phyloP scores from a whole-genome alignment of 2,329 filamentous ascomycete genomes.

The Phialocephala sp. region DNA sequence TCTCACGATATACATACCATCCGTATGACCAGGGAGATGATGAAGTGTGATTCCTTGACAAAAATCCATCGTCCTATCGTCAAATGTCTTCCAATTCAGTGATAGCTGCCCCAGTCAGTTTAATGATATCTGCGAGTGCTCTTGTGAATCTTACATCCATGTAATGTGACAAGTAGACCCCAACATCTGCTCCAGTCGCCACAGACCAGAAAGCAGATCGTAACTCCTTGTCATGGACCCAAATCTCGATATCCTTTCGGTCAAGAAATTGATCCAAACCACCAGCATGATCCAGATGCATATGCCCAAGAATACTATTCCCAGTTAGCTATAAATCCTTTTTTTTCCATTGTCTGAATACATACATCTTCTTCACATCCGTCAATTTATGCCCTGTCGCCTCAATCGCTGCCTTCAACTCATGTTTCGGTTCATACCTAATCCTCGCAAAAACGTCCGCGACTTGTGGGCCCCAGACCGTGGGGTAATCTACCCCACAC shows the following conservation, averaged over 20 bases:
- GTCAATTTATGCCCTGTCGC: slow-evolving; percentile 51
- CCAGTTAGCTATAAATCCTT: slow-evolving; percentile 3
- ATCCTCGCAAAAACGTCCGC: slow-evolving; percentile 48
- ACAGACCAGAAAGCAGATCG: slow-evolving; percentile 52
- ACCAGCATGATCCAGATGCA: slow-evolving; percentile 55
- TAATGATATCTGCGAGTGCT: not conserved
- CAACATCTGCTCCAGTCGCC: slow-evolving; percentile 48
- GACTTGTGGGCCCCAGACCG: slow-evolving; percentile 43
- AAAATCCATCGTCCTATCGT: slow-evolving; percentile 47
- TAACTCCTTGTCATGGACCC: slow-evolving; percentile 54
- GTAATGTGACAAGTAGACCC: slow-evolving; percentile 47
- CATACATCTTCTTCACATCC: slow-evolving; percentile 50
- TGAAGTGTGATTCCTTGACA: slow-evolving; percentile 46
- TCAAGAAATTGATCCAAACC: slow-evolving; percentile 52
- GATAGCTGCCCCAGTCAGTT: slow-evolving; percentile 33
- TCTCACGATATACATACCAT: slow-evolving; percentile 23
- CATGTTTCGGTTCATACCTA: slow-evolving; percentile 37
- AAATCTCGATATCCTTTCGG: slow-evolving; percentile 50
- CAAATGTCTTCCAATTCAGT: slow-evolving; percentile 51
- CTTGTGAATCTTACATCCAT: slow-evolving; percentile 30
- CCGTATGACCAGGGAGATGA: slow-evolving; percentile 39
- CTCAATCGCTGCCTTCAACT: slow-evolving; percentile 40
- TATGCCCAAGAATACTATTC: slow-evolving; percentile 49
- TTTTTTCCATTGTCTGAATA: not conserved
- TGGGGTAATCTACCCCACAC: slow-evolving; percentile 36